These are phyloP conservation scores for Pleurotus djamor DNA, from an alignment of 768 basidiomycete species.

Conservation along the genomic window DNA sequence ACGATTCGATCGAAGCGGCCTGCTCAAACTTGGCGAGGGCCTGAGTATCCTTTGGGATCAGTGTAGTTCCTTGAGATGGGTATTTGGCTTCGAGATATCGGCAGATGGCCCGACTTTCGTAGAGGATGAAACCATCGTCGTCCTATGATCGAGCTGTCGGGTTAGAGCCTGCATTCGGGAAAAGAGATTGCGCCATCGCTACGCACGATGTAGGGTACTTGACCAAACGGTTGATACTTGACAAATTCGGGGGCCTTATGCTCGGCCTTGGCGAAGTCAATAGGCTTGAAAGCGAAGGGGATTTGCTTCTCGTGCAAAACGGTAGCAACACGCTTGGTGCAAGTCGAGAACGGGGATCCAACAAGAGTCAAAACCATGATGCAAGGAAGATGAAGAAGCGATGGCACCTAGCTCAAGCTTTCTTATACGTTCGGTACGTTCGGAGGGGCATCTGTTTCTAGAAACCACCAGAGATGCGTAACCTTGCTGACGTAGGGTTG, in stretches of 20 bases:
- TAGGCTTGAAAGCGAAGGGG: conserved; percentile 44
- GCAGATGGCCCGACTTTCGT: conserved; percentile 59
- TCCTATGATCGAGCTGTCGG: conserved; percentile 25
- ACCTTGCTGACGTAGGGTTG: too few species aligned
- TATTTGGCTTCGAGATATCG: conserved; percentile 61
- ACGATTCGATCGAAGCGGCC: conserved; percentile 47
- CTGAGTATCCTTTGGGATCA: conserved; percentile 50
- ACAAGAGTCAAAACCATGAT: conserved; percentile 43
- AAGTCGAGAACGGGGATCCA: conserved; percentile 36
- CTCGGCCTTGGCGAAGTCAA: conserved; percentile 42
- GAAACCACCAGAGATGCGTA: too few species aligned
- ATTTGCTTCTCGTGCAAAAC: conserved; percentile 55
- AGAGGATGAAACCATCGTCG: conserved; percentile 61
- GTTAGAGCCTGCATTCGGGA: conserved; percentile 1
- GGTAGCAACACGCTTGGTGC: conserved; percentile 48
- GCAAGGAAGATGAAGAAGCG: not conserved
- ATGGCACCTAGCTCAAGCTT: too few species aligned
- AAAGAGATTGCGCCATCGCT: not conserved
- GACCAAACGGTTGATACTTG: conserved; percentile 63
- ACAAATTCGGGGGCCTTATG: conserved; percentile 47
- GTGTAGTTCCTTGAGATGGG: conserved; percentile 41
- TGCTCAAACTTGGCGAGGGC: conserved; percentile 41
- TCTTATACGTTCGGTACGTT: too few species aligned
- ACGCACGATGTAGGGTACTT: conserved; percentile 25
- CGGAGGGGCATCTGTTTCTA: too few species aligned